A percentile compares a stretch with the other conserved stretches of the same genome.
Conservation (phyloP, 1,284 basidiomycete species). For the Puccinia novopanici region DNA sequence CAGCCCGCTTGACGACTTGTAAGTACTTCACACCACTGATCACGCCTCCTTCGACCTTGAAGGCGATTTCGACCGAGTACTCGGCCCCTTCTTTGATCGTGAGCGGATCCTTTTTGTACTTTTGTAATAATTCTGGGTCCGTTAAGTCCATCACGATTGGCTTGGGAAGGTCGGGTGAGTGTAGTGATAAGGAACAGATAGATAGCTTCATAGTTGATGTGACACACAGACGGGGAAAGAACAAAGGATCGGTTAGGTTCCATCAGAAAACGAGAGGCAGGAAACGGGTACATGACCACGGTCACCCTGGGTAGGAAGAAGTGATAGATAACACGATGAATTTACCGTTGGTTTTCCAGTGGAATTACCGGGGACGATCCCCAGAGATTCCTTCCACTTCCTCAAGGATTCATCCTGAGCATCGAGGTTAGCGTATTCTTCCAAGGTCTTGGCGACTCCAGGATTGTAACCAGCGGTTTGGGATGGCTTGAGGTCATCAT, state of each 20-base stretch:
- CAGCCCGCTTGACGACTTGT: constrained; percentile 71
- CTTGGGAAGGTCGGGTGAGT: constrained; percentile 60
- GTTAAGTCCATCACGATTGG: constrained; percentile 63
- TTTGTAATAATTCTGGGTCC: constrained; percentile 60
- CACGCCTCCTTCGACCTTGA: constrained; percentile 80
- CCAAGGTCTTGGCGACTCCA: constrained; percentile 62
- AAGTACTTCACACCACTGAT: constrained; percentile 82
- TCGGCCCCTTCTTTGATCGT: constrained; percentile 65
- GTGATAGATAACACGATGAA: background rate
- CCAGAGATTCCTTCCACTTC: constrained; percentile 86
- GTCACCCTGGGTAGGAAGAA: too few relatives aligned
- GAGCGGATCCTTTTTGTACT: constrained; percentile 67
- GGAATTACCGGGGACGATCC: constrained; percentile 67
- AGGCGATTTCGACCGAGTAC: constrained; percentile 77
- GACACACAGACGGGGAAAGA: constrained; percentile 54
- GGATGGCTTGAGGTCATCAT: constrained; percentile 54
- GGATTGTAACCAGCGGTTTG: constrained; percentile 59
- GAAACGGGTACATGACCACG: too few relatives aligned
- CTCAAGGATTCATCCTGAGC: constrained; percentile 76
- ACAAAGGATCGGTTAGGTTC: background rate
- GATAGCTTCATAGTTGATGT: background rate
- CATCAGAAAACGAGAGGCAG: background rate
- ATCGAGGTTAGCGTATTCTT: constrained; percentile 68
- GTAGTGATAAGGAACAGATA: constrained; percentile 60
- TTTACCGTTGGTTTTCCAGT: constrained; percentile 59